Conservation (phyloP, 208 protist species). For the Acanthamoeba divionensis region DNA sequence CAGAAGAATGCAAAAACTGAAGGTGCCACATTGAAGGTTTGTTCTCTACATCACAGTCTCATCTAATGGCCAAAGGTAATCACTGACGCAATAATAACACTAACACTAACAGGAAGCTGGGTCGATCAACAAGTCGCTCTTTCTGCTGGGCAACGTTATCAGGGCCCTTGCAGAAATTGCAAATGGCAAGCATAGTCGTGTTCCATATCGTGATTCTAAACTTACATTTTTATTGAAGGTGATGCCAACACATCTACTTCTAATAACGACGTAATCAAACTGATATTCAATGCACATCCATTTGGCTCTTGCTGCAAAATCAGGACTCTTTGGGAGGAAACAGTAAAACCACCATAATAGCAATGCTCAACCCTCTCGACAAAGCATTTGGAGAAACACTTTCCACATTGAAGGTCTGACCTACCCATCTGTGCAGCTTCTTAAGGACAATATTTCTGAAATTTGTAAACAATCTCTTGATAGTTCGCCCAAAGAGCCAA, state of each 20-base stretch:
- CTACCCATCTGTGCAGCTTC: not conserved
- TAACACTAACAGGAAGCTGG: not conserved
- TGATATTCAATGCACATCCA: not conserved
- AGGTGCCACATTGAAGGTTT: constrained; percentile 44
- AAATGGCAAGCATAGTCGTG: constrained; percentile 19
- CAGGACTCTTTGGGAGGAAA: constrained; percentile 73
- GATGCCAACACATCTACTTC: not conserved
- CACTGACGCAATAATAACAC: not conserved
- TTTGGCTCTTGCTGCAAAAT: not conserved
- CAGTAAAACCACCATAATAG: constrained; percentile 67
- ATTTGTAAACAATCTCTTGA: not conserved
- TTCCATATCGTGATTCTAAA: constrained; percentile 66
- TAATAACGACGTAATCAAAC: not conserved
- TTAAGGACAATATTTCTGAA: not conserved
- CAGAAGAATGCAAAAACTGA: constrained; percentile 54
- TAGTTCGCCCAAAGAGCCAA: constrained; percentile 60
- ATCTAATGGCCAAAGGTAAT: not conserved
- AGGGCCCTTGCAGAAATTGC: constrained; percentile 43
- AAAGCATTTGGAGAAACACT: constrained; percentile 57
- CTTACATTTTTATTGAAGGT: constrained; percentile 66
- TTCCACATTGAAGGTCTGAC: constrained; percentile 60
- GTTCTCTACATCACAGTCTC: too few relatives aligned
- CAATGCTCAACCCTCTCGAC: constrained; percentile 57
- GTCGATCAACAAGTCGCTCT: constrained; percentile 67
- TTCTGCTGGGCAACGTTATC: constrained; percentile 64